Percentiles rank a stretch among this genome's conserved stretches.
Evolutionary conservation across 805 yeast genomes (phyloP).

Genomic region (Candida sonorensis): DNA sequence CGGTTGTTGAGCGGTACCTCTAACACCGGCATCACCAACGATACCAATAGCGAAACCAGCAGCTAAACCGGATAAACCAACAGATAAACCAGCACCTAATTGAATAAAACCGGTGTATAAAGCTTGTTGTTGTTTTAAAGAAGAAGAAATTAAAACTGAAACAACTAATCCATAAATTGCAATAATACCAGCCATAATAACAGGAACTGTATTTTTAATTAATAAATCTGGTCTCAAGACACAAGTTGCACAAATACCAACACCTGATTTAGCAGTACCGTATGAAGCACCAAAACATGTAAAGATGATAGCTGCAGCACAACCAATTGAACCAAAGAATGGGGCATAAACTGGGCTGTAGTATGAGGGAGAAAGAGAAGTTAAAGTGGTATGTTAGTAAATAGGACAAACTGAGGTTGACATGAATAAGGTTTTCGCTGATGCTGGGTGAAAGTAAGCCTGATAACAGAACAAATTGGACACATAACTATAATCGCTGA

Average conservation of each 20-base stretch:
- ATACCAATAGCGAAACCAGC: conserved; percentile 99
- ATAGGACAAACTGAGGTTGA: too few species aligned
- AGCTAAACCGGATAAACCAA: conserved; percentile 94
- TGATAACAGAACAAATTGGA: too few species aligned
- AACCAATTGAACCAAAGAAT: conserved; percentile 98
- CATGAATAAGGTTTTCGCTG: background rate
- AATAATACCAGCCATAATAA: conserved; percentile 99
- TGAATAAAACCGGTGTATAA: conserved; percentile 96
- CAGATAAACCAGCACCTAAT: conserved; percentile 96
- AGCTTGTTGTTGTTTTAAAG: conserved; percentile 85
- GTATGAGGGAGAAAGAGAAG: background rate
- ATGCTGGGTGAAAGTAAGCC: too few species aligned
- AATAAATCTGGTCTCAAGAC: conserved; percentile 95
- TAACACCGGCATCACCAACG: conserved; percentile 99
- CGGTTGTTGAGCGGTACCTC: conserved; percentile 98
- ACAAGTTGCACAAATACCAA: conserved; percentile 98
- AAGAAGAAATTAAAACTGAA: conserved; percentile 87
- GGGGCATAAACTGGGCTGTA: conserved; percentile 79
- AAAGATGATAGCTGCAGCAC: conserved; percentile 98
- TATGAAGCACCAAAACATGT: conserved; percentile 98
- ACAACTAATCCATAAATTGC: conserved; percentile 98
- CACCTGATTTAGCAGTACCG: conserved; percentile 99
- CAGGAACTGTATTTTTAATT: conserved; percentile 92
- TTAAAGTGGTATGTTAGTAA: background rate
- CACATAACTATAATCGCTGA: too few species aligned